A percentile compares a stretch with the other conserved stretches of the same genome.
phyloP scores from a whole-genome alignment of 345 rosid genomes.

The Dipteronia sinensis region DNA sequence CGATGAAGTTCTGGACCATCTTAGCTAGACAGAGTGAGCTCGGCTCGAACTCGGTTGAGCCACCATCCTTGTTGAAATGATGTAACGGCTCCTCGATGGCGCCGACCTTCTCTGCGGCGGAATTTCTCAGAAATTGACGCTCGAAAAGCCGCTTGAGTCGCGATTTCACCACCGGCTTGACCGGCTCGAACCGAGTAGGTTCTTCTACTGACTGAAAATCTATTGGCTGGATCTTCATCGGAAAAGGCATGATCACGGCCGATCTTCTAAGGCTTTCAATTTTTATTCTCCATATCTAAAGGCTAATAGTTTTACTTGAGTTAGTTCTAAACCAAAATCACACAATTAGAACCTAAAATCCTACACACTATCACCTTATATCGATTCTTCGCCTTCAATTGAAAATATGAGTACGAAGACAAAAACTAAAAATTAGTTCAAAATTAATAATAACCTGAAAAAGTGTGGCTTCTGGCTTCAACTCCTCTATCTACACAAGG shows the following conservation, averaged over 20 bases:
- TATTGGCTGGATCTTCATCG: slow-evolving; percentile 84
- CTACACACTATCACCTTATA: background rate
- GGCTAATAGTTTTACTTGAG: background rate
- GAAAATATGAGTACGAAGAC: slow-evolving; percentile 18
- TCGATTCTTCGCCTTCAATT: slow-evolving; percentile 21
- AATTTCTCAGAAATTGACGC: slow-evolving; percentile 64
- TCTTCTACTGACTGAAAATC: slow-evolving; percentile 46
- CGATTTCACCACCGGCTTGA: slow-evolving; percentile 68
- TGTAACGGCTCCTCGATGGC: slow-evolving; percentile 26
- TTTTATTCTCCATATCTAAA: slow-evolving; percentile 14
- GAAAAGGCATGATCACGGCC: slow-evolving; percentile 44
- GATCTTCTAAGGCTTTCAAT: slow-evolving; percentile 5
- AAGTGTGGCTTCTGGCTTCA: slow-evolving; percentile 1
- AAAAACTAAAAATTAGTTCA: slow-evolving; percentile 11
- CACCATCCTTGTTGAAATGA: slow-evolving; percentile 37
- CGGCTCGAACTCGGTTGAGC: slow-evolving; percentile 65
- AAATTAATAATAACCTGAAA: slow-evolving; percentile 11
- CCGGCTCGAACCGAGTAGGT: slow-evolving; percentile 40
- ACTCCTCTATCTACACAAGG: background rate
- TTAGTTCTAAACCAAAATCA: slow-evolving; percentile 6
- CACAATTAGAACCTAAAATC: slow-evolving; percentile 11
- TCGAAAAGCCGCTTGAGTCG: slow-evolving; percentile 84
- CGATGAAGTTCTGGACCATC: slow-evolving; percentile 82
- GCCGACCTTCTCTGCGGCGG: slow-evolving; percentile 43
- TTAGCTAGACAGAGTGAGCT: slow-evolving; percentile 70